phyloP scores from a whole-genome alignment of 164 flowering plant species.

The Akebia trifoliata region DNA sequence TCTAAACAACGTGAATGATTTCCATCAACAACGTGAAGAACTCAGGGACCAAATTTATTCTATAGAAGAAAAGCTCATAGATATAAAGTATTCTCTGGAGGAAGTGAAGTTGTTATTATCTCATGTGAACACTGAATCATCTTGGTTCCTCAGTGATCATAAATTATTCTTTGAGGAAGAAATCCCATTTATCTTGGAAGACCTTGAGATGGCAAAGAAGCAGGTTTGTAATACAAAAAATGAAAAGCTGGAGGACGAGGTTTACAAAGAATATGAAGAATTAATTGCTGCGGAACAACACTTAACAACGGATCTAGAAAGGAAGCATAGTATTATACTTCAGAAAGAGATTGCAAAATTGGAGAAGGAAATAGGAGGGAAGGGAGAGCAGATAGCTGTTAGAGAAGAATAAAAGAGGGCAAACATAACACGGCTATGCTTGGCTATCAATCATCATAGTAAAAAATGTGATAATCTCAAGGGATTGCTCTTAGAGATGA shows the following conservation, averaged over 20 bases:
- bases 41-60: too few relatives aligned
- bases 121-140: constrained; percentile 16
- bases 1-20: constrained; percentile 30
- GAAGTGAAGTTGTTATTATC: too few relatives aligned
- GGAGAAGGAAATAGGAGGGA: constrained; percentile 44
- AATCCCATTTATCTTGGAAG: constrained; percentile 23
- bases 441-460: constrained; percentile 56
- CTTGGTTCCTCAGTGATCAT: constrained; percentile 19
- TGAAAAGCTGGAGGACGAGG: constrained; percentile 12
- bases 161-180: constrained; percentile 14
- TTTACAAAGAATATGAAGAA: constrained; percentile 12
- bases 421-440: constrained; percentile 65
- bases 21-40: too few relatives aligned
- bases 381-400: constrained; percentile 33
- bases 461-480: constrained; percentile 38
- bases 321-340: constrained; percentile 30
- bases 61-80: too few relatives aligned
- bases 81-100: constrained; percentile 18
- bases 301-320: constrained; percentile 18
- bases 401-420: constrained; percentile 61
- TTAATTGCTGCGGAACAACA: constrained; percentile 31
- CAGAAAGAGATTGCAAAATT: constrained; percentile 20
- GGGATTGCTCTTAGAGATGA: constrained; percentile 30
- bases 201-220: constrained; percentile 21
- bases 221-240: constrained; percentile 19